Base-by-base conservation (phyloP, 352 stramenopile genomes). In the Blastocystis hominis region DNA sequence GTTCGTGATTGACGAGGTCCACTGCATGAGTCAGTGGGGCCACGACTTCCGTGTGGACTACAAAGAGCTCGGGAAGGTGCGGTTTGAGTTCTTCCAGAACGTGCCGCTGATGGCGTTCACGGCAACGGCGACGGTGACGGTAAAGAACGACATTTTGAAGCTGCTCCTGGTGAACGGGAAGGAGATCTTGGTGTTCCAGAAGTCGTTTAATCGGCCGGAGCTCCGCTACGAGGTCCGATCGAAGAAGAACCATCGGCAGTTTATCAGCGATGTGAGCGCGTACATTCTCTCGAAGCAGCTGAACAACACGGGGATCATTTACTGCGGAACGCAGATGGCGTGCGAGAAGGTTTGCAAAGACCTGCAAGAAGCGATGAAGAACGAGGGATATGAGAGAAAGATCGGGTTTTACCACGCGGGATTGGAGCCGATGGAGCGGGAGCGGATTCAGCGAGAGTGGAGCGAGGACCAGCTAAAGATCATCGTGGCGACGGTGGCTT, bases 1-100 rank as follows among this genome's bases (percentile, higher is more conserved):
- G 17, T 92, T 97, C 0, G 96, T 93, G 64, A 92, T 98, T 15
- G 95, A 98, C 81, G 95, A 98, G 91, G 94, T 94, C 3, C 95
- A 98, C 88, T 98, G 95, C 88, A 91, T 98, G 42, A 96, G 93
- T 9, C 93, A 97, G 88, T 98, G 95, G 95, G 95, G 92, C 1
- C 94, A 97, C 81, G 94, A 97, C 90, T 98, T 98, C 79, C 92
- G 95, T 0, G 94, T 94, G 0, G 90, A 91, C 24, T 93, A 92
- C 75, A 68, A 92, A 10, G 89, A 93, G 86, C 53, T 93, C 4
- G 56, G 89, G 63, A 17, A 6, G 46, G 50, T 66, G 55, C 46
- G 24, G 13, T 24, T n/a, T 13, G 6, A 20, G 15, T n/a, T 30
- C 15, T 86, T 75, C 36, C 7, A 9, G 30, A 68, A 24, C 6